These are phyloP conservation scores for Hippophae rhamnoides DNA, from an alignment of 306 rosid genomes.

Conservation along the genomic window DNA sequence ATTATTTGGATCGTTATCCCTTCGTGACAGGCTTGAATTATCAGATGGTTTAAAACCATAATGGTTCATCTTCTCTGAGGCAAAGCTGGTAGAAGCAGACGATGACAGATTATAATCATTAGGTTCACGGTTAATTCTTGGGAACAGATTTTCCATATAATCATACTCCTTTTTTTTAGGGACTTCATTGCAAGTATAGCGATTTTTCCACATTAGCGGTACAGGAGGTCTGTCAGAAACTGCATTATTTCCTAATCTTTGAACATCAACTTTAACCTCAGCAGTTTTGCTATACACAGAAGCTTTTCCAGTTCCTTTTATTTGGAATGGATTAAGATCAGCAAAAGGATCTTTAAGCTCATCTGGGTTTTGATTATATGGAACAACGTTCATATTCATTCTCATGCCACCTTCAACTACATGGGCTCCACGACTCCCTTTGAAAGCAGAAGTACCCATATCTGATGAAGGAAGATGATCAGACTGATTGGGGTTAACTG, in stretches of 20 bases:
- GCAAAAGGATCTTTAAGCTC: conserved; percentile 74
- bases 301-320: conserved; percentile 80
- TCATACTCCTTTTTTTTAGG: conserved; percentile 45
- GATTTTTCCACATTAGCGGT: conserved; percentile 74
- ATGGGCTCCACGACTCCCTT: conserved; percentile 64
- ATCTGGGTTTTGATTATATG: conserved; percentile 57
- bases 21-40: conserved; percentile 14
- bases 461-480: conserved; percentile 41
- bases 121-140: conserved; percentile 44
- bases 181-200: conserved; percentile 59
- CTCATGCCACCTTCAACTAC: conserved; percentile 59
- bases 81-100: conserved; percentile 48
- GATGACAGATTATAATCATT: conserved; percentile 48
- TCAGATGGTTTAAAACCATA: conserved; percentile 34
- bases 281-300: conserved; percentile 42
- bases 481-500: conserved; percentile 24
- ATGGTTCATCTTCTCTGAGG: conserved; percentile 39
- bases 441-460: conserved; percentile 44
- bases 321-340: conserved; percentile 83
- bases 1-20: conserved; percentile 27
- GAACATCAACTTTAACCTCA: conserved; percentile 59
- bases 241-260: conserved; percentile 32
- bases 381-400: conserved; percentile 71
- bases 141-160: conserved; percentile 26
- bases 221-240: conserved; percentile 54